A percentile compares a stretch with the other conserved stretches of the same genome.
Conservation (phyloP, 768 basidiomycete species). For the Cystofilobasidium ferigula region DNA sequence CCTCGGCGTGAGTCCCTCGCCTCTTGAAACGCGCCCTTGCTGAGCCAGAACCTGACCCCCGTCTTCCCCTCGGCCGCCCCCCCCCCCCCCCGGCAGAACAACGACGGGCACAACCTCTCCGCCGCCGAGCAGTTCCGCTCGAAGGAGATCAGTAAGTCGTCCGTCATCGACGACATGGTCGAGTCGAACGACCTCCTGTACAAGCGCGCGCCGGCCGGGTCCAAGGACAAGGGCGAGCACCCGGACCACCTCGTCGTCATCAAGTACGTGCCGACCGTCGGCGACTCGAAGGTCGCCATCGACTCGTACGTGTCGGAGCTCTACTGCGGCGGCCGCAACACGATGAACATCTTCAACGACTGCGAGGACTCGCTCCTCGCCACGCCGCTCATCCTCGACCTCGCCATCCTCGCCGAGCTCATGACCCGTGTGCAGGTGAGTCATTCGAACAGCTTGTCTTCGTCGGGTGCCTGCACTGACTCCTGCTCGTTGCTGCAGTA, state of each 20-base stretch:
- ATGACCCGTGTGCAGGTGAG: constrained; percentile 64
- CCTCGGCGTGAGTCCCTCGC: constrained; percentile 56
- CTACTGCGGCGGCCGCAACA: constrained; percentile 40
- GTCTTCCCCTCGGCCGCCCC: not conserved
- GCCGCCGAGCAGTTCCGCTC: constrained; percentile 71
- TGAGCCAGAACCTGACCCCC: not conserved
- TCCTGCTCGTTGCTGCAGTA: constrained; percentile 42
- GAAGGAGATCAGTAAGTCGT: constrained; percentile 20
- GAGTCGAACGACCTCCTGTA: constrained; percentile 76
- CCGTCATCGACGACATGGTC: constrained; percentile 76
- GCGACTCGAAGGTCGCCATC: constrained; percentile 97
- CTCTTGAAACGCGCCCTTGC: too few relatives aligned
- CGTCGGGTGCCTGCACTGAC: not conserved
- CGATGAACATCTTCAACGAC: constrained; percentile 24
- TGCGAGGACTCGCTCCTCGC: constrained; percentile 81
- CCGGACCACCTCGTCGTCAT: constrained; percentile 75
- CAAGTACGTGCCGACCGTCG: constrained; percentile 90
- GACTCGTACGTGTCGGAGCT: constrained; percentile 99
- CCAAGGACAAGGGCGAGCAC: constrained; percentile 68
- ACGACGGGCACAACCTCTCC: constrained; percentile 85
- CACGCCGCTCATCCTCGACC: constrained; percentile 87
- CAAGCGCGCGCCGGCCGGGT: constrained; percentile 46
- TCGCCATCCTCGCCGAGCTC: constrained; percentile 84
- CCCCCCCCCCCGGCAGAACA: constrained; percentile 37
- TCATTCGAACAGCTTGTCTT: not conserved